Conservation (phyloP, 768 basidiomycete species). For the Asterophora lycoperdoides region DNA sequence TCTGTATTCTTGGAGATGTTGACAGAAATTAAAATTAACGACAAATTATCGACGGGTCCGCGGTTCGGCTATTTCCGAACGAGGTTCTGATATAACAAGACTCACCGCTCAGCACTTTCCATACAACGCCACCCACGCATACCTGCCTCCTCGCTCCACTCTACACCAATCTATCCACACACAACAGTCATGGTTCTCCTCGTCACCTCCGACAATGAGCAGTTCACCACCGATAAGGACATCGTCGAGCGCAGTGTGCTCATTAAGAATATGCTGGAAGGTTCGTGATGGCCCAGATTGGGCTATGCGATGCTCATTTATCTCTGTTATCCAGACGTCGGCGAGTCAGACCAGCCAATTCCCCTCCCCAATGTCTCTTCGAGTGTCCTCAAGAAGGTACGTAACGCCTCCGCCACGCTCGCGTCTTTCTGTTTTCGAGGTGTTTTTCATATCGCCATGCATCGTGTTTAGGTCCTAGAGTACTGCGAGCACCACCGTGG, state of each 20-base stretch:
- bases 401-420: too few relatives aligned
- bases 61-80: constrained; percentile 39
- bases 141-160: constrained; percentile 5
- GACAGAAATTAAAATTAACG: too few relatives aligned
- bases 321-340: constrained; percentile 62
- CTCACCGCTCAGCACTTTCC: constrained; percentile 8
- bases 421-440: too few relatives aligned
- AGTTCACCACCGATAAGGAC: constrained; percentile 89
- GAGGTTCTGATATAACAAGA: constrained; percentile 26
- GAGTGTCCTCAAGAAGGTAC: constrained; percentile 87
- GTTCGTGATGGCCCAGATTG: constrained; percentile 36
- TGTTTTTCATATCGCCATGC: too few relatives aligned
- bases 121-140: constrained; percentile 14
- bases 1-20: too few relatives aligned
- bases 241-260: constrained; percentile 94
- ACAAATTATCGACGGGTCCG: too few relatives aligned
- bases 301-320: constrained; percentile 2
- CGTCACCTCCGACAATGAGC: constrained; percentile 93
- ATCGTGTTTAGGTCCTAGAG: constrained; percentile 72
- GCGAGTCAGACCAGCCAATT: constrained; percentile 91
- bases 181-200: constrained; percentile 68
- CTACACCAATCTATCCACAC: constrained; percentile 13
- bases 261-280: constrained; percentile 99
- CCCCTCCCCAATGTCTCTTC: constrained; percentile 93
- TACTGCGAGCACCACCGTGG: constrained; percentile 99